Conservation (phyloP, 2,329 filamentous ascomycete species). For the Colletotrichum sp. region DNA sequence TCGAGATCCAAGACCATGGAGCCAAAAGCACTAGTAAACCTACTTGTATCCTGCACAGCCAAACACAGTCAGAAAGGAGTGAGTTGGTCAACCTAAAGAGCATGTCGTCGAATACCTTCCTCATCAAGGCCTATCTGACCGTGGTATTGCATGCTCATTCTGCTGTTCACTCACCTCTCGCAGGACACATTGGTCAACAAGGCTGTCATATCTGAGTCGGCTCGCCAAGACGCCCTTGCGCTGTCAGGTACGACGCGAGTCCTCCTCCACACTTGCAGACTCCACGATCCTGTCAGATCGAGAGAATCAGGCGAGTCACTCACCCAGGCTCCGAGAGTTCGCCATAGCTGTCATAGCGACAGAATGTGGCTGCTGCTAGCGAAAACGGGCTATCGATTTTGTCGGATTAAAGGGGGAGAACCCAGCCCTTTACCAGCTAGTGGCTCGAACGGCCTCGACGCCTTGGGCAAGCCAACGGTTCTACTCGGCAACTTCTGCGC, state of each 20-base stretch:
- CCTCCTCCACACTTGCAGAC: background rate
- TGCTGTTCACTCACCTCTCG: background rate
- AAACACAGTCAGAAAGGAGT: background rate
- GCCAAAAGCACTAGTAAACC: background rate
- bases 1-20: background rate
- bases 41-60: background rate
- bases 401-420: background rate
- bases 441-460: background rate
- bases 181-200: background rate
- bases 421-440: background rate
- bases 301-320: background rate
- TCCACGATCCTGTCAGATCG: background rate
- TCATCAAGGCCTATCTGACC: background rate
- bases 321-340: background rate
- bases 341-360: background rate
- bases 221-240: conserved; percentile 7
- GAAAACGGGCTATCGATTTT: conserved; percentile 9
- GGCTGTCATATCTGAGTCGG: background rate
- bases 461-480: background rate
- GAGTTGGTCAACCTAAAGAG: background rate
- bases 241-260: background rate
- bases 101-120: background rate
- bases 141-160: background rate
- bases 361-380: conserved; percentile 18
- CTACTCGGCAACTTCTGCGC: background rate